A percentile compares a stretch with the other conserved stretches of the same genome.
phyloP scores from a whole-genome alignment of 768 basidiomycete species.

The Tulasnella sp. region DNA sequence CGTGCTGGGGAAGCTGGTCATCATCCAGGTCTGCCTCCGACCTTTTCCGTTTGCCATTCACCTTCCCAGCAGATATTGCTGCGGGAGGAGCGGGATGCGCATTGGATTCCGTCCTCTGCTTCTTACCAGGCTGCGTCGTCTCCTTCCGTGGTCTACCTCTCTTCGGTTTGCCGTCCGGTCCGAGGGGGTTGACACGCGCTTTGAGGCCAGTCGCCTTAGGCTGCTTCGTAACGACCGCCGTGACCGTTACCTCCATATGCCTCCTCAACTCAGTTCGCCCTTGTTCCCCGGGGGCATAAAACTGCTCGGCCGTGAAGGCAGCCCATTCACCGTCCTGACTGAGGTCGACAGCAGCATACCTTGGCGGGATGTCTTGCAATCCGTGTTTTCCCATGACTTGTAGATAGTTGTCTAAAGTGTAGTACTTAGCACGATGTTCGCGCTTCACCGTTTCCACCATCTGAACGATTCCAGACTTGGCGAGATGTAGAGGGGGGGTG shows the following conservation, averaged over 20 bases:
- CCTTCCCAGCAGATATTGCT: conserved; percentile 33
- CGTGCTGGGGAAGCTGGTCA: conserved; percentile 13
- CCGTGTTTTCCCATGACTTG: not conserved
- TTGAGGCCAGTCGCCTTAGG: not conserved
- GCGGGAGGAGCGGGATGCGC: conserved; percentile 39
- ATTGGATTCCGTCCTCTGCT: conserved; percentile 17
- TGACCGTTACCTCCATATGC: not conserved
- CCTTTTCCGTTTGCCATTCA: conserved; percentile 26
- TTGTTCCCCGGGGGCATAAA: conserved; percentile 32
- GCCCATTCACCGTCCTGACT: conserved; percentile 45
- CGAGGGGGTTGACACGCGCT: conserved; percentile 23
- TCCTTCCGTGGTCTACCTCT: conserved; percentile 24
- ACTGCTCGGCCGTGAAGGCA: conserved; percentile 34
- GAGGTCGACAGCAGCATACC: conserved; percentile 34
- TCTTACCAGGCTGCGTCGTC: conserved; percentile 21
- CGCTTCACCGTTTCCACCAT: conserved; percentile 75
- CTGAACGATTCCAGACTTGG: conserved; percentile 55
- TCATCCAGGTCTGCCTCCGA: conserved; percentile 19
- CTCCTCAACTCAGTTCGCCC: not conserved
- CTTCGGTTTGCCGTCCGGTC: conserved; percentile 23
- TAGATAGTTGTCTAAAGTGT: conserved; percentile 44
- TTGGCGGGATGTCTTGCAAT: not conserved
- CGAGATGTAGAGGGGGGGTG: conserved; percentile 57
- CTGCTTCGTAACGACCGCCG: not conserved
- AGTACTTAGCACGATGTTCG: conserved; percentile 80